Evolutionary conservation across 139 green algal genomes (phyloP).

Genomic region (Closterium sp.): DNA sequence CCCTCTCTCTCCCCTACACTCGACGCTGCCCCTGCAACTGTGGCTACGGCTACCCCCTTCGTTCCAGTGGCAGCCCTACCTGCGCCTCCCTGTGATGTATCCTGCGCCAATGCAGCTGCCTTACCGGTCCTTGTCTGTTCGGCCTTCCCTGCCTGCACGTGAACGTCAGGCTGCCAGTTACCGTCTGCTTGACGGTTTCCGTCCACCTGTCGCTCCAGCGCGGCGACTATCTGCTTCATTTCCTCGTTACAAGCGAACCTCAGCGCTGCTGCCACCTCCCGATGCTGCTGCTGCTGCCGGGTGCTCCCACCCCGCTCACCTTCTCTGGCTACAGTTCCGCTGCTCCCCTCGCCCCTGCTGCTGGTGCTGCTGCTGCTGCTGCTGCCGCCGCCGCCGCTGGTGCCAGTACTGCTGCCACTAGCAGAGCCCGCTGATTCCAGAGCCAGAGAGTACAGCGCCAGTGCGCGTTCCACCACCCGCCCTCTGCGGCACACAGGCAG

Average conservation of each 20-base stretch:
- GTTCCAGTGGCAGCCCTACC: not conserved
- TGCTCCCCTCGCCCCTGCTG: not conserved
- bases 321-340: not conserved
- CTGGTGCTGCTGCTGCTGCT: not conserved
- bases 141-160: too few relatives aligned
- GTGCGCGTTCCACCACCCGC: not conserved
- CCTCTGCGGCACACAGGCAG: not conserved
- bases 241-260: not conserved
- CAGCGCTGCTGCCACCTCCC: not conserved
- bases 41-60: not conserved
- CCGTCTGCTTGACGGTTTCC: too few relatives aligned
- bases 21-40: not conserved
- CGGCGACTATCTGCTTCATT: not conserved
- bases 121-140: not conserved
- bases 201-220: not conserved
- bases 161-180: too few relatives aligned
- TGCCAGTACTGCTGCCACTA: not conserved
- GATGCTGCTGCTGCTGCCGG: not conserved
- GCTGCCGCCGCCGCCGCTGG: too few relatives aligned
- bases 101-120: not conserved
- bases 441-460: constrained; percentile 1
- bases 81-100: too few relatives aligned
- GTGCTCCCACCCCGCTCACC: not conserved
- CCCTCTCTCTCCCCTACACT: not conserved
- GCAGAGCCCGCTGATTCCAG: not conserved